Evolutionary conservation across 2,329 filamentous ascomycete species (phyloP).

Genomic region (Fusarium avenaceum): DNA sequence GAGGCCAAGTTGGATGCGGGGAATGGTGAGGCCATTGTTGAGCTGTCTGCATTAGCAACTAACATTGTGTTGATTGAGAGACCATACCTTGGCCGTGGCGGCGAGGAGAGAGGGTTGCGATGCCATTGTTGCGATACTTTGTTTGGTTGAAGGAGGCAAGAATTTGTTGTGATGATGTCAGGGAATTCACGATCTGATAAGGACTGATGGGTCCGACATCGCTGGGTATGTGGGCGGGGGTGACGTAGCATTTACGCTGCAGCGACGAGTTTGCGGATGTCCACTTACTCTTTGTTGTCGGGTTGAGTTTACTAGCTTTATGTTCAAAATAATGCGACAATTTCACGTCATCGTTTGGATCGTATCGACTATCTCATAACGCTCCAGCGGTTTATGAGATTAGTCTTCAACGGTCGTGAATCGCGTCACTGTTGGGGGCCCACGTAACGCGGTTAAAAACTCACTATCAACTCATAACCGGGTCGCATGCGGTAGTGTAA

Average conservation of each 20-base stretch:
- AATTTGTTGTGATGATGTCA: conserved; percentile 19
- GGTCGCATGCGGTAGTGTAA: not conserved
- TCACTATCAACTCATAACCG: not conserved
- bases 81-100: conserved; percentile 40
- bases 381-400: not conserved
- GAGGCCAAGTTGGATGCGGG: conserved; percentile 79
- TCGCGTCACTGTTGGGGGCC: not conserved
- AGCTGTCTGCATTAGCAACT: conserved; percentile 58
- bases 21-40: conserved; percentile 75
- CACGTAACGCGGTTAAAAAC: not conserved
- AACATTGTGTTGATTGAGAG: fast-evolving
- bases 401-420: not conserved
- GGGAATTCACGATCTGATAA: conserved; percentile 17
- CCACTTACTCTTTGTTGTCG: not conserved
- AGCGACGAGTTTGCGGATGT: not conserved
- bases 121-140: conserved; percentile 30
- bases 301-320: not conserved
- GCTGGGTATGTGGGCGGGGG: conserved; percentile 10
- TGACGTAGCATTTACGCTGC: conserved; percentile 18
- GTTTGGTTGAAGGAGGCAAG: not conserved
- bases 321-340: not conserved
- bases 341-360: not conserved
- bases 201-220: conserved; percentile 22
- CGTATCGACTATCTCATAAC: not conserved
- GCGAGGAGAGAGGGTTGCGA: conserved; percentile 43